phyloP scores from a whole-genome alignment of 2,329 filamentous ascomycete genomes.

The Epichloe typhina region DNA sequence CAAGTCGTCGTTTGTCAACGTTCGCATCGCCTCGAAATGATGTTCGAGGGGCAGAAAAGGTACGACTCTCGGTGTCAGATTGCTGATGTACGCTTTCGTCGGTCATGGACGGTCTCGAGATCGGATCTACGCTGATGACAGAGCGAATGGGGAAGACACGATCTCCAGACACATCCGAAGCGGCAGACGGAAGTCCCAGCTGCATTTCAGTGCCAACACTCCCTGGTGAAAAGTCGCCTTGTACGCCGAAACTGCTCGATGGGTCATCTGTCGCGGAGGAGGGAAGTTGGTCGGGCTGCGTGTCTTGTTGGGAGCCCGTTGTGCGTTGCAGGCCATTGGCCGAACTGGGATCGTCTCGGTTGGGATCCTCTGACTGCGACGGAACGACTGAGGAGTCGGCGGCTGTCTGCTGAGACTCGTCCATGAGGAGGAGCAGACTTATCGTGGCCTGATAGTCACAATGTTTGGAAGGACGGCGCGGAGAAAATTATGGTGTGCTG shows the following conservation, averaged over 20 bases:
- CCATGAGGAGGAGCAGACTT: not conserved
- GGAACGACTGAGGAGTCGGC: not conserved
- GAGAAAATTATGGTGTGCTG: not conserved
- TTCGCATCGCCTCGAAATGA: conserved; percentile 18
- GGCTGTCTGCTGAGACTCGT: not conserved
- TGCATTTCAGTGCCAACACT: conserved; percentile 30
- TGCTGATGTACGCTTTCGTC: conserved; percentile 26
- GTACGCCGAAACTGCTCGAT: conserved; percentile 2
- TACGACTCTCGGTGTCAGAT: conserved; percentile 19
- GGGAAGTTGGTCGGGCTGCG: not conserved
- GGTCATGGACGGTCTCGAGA: conserved; percentile 23
- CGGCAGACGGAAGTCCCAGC: conserved; percentile 16
- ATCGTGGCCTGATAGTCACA: conserved; percentile 4
- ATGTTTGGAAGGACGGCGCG: not conserved
- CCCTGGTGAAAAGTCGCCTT: conserved; percentile 25
- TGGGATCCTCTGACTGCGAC: not conserved
- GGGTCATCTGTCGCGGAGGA: not conserved
- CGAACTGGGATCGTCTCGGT: not conserved
- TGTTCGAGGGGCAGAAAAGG: conserved; percentile 17
- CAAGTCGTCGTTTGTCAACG: conserved; percentile 14
- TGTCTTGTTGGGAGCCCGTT: not conserved
- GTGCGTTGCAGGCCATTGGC: not conserved
- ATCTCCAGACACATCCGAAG: conserved; percentile 32
- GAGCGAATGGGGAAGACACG: conserved; percentile 72
- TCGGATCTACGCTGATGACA: conserved; percentile 57